Evolutionary conservation across 306 rosid species (phyloP), one percentile per base, ranked within the genome.

Genomic region (Cucumis cinereus): DNA sequence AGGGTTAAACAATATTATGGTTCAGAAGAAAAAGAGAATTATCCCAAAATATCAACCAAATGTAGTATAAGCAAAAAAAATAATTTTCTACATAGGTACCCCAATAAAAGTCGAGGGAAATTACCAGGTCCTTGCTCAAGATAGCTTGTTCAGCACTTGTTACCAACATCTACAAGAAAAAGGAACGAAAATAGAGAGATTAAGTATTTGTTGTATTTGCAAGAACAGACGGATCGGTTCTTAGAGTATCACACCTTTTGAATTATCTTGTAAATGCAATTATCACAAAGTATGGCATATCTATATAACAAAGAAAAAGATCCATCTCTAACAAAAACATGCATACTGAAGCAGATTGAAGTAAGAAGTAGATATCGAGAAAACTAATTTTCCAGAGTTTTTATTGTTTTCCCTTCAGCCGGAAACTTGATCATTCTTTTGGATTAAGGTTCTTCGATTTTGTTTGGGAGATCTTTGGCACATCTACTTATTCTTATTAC

Each of bases 111-210:
- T 11, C 63, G 62, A 67, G 28, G 80, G 59, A 73, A 81, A 77
- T 84, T 91, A 88, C 98, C 98, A 94, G 81, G 84, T 94, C 89
- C 88, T 94, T 94, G 96, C 98, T 91, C 76, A 94, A 85, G 74
- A 89, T 64, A 69, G 97, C 98, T 80, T 89, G 98, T 69, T 89
- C 93, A 75, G 94, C 94, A 84, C 85, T 86, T 82, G 85, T 79
- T 74, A 86, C 80, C 90, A 94, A 91, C 82, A 96, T 82, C 97
- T 91, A 76, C 83, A 81, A 76, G 60, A 78, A 78, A 14, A 36
- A 56, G 15, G 22, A 75, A 56, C 5, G 33, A 40, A 53, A 12
- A 56, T 56, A 73, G 53, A 23, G 58, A 15, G 14, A 71, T 14
- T 4, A 71, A 26, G 40, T 15, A 70, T 49, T 47, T 45, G 75